Evolutionary conservation across 169 alveolate genomes (phyloP).

Genomic region (Babesia sp.): DNA sequence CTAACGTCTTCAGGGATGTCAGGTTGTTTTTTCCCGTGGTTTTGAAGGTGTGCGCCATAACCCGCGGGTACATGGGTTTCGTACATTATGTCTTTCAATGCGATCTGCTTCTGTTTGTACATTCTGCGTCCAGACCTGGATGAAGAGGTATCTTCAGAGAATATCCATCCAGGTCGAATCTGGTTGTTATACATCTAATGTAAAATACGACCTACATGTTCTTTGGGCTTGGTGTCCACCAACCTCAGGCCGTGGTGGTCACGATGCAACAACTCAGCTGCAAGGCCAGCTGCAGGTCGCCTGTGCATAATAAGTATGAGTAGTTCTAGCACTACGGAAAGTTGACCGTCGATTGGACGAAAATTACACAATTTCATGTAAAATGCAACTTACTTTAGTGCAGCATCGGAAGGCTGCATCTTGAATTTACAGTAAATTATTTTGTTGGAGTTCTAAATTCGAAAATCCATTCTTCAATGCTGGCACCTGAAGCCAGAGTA

Average conservation of each 20-base stretch:
- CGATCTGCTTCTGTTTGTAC: conserved; percentile 3
- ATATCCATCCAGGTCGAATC: conserved; percentile 23
- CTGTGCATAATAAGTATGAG: background rate
- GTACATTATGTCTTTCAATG: conserved; percentile 11
- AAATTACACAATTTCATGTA: background rate
- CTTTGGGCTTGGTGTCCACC: conserved; percentile 4
- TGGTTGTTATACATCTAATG: background rate
- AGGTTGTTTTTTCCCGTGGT: conserved; percentile 48
- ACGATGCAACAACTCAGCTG: background rate
- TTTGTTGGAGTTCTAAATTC: no score
- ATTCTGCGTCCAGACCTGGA: conserved; percentile 11
- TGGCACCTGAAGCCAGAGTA: background rate
- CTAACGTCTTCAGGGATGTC: conserved; percentile 34
- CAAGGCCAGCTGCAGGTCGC: conserved; percentile 28
- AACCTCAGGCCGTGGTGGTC: conserved; percentile 8
- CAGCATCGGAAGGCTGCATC: background rate
- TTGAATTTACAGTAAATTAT: background rate
- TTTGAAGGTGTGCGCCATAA: background rate
- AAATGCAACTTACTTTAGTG: background rate
- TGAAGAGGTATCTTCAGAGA: background rate
- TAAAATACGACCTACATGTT: background rate
- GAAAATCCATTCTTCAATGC: no score
- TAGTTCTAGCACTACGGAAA: background rate
- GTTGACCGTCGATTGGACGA: background rate
- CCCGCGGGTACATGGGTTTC: background rate